A percentile compares a stretch with the other conserved stretches of the same genome.
These are phyloP conservation scores for Thymus mandschuricus DNA, from an alignment of 257 asterid species.

Conservation along the genomic window DNA sequence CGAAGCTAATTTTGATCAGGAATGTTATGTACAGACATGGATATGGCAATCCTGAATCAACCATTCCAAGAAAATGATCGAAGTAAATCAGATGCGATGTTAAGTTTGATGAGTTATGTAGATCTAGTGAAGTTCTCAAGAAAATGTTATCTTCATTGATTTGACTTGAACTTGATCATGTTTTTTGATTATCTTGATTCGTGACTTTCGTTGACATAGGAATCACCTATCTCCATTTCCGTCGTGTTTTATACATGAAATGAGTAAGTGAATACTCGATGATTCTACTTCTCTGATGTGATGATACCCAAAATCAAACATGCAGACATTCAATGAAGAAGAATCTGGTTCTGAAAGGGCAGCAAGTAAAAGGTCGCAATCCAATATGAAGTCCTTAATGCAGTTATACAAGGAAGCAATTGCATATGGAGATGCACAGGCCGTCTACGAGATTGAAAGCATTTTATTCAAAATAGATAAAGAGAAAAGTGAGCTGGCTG, in stretches of 20 bases:
- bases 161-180: neutral
- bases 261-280: neutral
- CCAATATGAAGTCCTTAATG: slow-evolving; percentile 48
- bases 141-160: neutral
- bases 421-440: slow-evolving; percentile 52
- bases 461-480: slow-evolving; percentile 47
- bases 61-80: neutral
- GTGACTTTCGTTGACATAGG: slow-evolving; percentile 1
- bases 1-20: neutral
- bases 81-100: neutral
- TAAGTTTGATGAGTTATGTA: slow-evolving; percentile 1
- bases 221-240: neutral
- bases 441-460: slow-evolving; percentile 56
- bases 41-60: neutral
- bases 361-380: slow-evolving; percentile 28
- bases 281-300: slow-evolving; percentile 1
- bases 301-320: slow-evolving; percentile 26
- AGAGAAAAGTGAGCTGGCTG: slow-evolving; percentile 57
- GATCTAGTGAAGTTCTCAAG: neutral
- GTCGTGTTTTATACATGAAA: neutral
- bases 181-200: slow-evolving; percentile 8
- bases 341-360: slow-evolving; percentile 38
- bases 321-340: slow-evolving; percentile 47
- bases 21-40: slow-evolving; percentile 4
- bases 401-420: slow-evolving; percentile 72